Evolutionary conservation across 192 early-diverging fungal genomes (phyloP).

Genomic region (Umbelopsis sp.): DNA sequence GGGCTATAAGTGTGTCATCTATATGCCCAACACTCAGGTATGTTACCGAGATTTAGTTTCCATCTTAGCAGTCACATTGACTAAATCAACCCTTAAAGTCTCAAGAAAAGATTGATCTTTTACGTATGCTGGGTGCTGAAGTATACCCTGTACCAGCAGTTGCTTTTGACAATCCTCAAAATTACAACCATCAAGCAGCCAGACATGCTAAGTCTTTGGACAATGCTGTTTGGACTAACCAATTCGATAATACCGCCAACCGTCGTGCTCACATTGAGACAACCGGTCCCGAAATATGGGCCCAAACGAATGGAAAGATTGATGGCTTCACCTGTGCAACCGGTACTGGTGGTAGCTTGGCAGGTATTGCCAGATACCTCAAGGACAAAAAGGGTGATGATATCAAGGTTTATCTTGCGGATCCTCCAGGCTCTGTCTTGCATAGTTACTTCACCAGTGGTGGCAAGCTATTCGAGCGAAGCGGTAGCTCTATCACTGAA

Average conservation of each 20-base stretch:
- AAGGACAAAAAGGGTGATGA: conserved; percentile 72
- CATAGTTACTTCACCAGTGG: conserved; percentile 79
- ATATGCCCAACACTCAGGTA: conserved; percentile 95
- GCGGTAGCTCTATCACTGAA: conserved; percentile 90
- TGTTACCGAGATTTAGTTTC: background rate
- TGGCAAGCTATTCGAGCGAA: conserved; percentile 66
- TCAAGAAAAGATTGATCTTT: conserved; percentile 93
- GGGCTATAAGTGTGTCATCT: conserved; percentile 95
- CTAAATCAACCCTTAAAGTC: conserved; percentile 46
- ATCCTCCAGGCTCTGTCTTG: conserved; percentile 94
- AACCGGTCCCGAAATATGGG: conserved; percentile 94
- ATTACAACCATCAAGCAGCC: conserved; percentile 94
- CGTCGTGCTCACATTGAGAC: conserved; percentile 92
- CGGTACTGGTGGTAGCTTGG: conserved; percentile 91
- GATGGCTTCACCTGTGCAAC: conserved; percentile 93
- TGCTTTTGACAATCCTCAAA: conserved; percentile 86
- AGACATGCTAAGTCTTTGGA: conserved; percentile 75
- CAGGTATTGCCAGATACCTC: conserved; percentile 80
- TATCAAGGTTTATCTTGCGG: conserved; percentile 84
- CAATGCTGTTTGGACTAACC: conserved; percentile 96
- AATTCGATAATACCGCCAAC: conserved; percentile 95
- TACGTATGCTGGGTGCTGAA: conserved; percentile 92
- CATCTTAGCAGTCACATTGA: background rate
- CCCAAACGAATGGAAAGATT: conserved; percentile 76
- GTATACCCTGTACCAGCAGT: conserved; percentile 93